Evolutionary conservation across 1,284 basidiomycete genomes (phyloP).

Genomic region (Apiotrichum siamense): DNA sequence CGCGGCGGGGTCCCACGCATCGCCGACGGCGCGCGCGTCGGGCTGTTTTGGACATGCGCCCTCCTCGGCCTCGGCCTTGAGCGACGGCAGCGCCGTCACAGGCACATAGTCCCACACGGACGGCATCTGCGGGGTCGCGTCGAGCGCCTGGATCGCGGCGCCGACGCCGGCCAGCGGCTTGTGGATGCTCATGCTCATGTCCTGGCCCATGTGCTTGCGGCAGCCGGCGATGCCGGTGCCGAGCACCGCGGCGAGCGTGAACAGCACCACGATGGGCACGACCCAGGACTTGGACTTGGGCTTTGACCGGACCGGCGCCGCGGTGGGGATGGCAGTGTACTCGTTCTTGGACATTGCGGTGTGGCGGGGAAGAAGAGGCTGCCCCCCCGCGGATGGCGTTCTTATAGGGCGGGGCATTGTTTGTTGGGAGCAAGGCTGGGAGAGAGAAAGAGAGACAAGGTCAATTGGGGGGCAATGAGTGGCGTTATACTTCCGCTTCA

Average conservation of each 20-base stretch:
- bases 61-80: not conserved
- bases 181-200: not conserved
- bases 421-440: too few species aligned
- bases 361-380: too few species aligned
- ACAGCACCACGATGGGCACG: conserved; percentile 9
- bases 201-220: not conserved
- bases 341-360: too few species aligned
- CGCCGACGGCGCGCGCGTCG: conserved; percentile 22
- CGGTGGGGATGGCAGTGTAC: not conserved
- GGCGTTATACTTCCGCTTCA: too few species aligned
- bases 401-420: too few species aligned
- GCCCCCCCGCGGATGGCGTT: too few species aligned
- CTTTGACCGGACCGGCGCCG: not conserved
- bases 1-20: conserved; percentile 31
- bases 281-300: not conserved
- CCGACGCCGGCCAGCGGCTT: not conserved
- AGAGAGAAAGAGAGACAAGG: too few species aligned
- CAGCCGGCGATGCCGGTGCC: conserved; percentile 4
- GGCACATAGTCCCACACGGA: too few species aligned
- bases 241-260: conserved; percentile 9
- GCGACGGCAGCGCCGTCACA: not conserved
- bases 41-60: conserved; percentile 32
- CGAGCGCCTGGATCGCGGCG: too few species aligned
- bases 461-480: too few species aligned
- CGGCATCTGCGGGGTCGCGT: too few species aligned